Percentiles rank a stretch among this genome's conserved stretches.
Conservation (phyloP, 2,329 filamentous ascomycete genomes). For the Pestalotiopsis sp. region DNA sequence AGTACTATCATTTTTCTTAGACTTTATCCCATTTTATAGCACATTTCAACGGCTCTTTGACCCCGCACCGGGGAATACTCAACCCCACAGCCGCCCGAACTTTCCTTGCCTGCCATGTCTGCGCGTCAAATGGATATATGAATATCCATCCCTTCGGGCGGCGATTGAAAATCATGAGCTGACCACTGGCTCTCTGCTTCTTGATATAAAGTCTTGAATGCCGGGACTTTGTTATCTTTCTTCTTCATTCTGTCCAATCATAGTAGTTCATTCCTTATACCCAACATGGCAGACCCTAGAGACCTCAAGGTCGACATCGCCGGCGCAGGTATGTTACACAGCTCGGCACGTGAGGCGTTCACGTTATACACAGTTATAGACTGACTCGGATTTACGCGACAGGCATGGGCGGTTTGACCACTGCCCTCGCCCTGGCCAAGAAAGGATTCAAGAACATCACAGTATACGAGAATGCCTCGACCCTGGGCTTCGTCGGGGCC, state of each 20-base stretch:
- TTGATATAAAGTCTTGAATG: not conserved
- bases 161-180: not conserved
- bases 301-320: constrained; percentile 45
- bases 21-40: not conserved
- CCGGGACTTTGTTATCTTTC: not conserved
- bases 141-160: not conserved
- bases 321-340: constrained; percentile 43
- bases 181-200: not conserved
- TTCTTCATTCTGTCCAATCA: not conserved
- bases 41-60: not conserved
- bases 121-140: constrained; percentile 5
- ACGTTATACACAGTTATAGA: not conserved
- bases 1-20: not conserved
- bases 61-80: constrained; percentile 5
- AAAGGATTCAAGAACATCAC: constrained; percentile 74
- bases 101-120: not conserved
- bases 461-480: constrained; percentile 73
- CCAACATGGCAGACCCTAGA: constrained; percentile 31
- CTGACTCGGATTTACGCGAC: not conserved
- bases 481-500: constrained; percentile 79
- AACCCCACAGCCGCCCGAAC: not conserved
- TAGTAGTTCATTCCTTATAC: not conserved
- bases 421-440: constrained; percentile 72
- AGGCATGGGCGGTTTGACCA: constrained; percentile 80
- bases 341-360: constrained; percentile 2